Conservation (phyloP, 2,329 filamentous ascomycete genomes). For the Colletotrichum kahawae region DNA sequence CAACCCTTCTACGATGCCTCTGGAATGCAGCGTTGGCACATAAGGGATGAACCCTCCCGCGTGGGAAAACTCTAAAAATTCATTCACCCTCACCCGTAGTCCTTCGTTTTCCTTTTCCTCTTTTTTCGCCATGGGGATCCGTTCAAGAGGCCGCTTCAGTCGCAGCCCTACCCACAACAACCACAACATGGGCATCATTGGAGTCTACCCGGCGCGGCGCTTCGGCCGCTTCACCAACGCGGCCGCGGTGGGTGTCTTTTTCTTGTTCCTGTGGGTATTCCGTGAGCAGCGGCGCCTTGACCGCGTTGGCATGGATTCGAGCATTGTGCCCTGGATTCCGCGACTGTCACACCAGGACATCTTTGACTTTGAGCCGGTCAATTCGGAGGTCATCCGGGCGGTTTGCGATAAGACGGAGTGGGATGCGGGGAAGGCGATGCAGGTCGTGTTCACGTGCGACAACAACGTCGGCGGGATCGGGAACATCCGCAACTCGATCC, state of each 20-base stretch:
- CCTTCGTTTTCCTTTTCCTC: background rate
- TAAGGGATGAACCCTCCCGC: background rate
- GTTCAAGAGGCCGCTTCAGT: background rate
- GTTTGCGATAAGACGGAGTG: conserved; percentile 27
- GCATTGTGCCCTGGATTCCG: background rate
- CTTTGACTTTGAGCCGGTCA: conserved; percentile 10
- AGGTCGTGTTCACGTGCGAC: conserved; percentile 43
- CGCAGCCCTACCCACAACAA: background rate
- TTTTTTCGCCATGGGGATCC: background rate
- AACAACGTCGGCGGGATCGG: conserved; percentile 41
- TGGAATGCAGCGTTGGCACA: background rate
- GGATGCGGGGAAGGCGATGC: conserved; percentile 19
- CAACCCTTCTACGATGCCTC: background rate
- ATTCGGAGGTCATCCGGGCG: conserved; percentile 25
- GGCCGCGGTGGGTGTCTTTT: background rate
- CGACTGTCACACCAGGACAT: background rate
- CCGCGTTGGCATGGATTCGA: background rate
- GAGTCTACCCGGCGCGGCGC: background rate
- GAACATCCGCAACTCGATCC: conserved; percentile 43
- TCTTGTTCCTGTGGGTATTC: background rate
- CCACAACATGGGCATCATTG: background rate
- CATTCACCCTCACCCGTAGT: rapidly evolving
- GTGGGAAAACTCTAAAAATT: background rate
- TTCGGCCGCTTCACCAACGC: background rate
- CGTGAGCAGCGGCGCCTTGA: background rate